These are phyloP conservation scores for Colletotrichum kahawae DNA, from an alignment of 2,329 filamentous ascomycete species.

Conservation along the genomic window DNA sequence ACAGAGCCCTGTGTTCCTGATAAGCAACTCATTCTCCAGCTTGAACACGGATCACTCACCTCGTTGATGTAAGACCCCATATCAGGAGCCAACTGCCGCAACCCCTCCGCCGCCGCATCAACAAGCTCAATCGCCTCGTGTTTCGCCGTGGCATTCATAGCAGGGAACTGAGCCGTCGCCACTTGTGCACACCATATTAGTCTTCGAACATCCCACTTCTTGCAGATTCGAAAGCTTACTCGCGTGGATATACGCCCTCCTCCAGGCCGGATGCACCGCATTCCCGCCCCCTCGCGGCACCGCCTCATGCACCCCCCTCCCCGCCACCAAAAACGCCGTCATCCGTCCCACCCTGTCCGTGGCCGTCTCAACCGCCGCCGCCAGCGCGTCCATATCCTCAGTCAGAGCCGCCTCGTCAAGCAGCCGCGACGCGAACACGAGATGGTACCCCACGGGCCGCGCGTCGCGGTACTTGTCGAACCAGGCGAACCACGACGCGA, in stretches of 20 bases:
- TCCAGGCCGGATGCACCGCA: conserved; percentile 54
- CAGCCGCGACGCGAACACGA: conserved; percentile 48
- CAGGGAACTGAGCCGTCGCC: conserved; percentile 28
- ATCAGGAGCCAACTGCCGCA: conserved; percentile 29
- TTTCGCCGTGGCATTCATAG: conserved; percentile 36
- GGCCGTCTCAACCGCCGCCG: conserved; percentile 40
- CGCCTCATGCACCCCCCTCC: conserved; percentile 48
- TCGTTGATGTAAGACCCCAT: conserved; percentile 21
- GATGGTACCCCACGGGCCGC: conserved; percentile 36
- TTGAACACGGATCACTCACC: background rate
- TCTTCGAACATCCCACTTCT: background rate
- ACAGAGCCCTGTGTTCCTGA: background rate
- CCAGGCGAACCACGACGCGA: conserved; percentile 40
- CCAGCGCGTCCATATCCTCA: conserved; percentile 35
- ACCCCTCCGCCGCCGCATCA: conserved; percentile 32
- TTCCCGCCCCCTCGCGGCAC: conserved; percentile 50
- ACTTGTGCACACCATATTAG: conserved; percentile 24
- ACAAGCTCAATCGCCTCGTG: conserved; percentile 29
- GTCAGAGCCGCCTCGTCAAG: conserved; percentile 42
- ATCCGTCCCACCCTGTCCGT: conserved; percentile 30
- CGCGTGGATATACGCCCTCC: conserved; percentile 39
- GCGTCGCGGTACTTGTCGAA: conserved; percentile 41
- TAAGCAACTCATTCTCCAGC: background rate
- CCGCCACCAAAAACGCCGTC: conserved; percentile 46
- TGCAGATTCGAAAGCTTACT: conserved; percentile 34